Conservation (phyloP, 768 basidiomycete genomes). For the Paxillus ammoniavirescens region DNA sequence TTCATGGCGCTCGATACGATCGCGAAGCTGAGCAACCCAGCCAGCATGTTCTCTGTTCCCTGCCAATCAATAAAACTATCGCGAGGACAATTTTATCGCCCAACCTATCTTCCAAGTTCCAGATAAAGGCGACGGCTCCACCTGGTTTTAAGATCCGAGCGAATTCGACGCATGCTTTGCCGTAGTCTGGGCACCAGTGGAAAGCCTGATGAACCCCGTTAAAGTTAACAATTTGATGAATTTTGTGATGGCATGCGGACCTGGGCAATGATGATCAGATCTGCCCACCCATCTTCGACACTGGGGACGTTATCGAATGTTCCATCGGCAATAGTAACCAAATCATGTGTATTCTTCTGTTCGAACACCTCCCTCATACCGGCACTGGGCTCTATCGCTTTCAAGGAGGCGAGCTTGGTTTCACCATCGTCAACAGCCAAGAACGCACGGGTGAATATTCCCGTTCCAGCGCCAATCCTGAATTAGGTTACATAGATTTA, state of each 20-base stretch:
- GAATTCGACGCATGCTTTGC: constrained; percentile 71
- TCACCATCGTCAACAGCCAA: constrained; percentile 61
- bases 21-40: constrained; percentile 78
- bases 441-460: constrained; percentile 84
- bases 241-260: constrained; percentile 31
- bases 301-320: constrained; percentile 61
- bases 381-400: constrained; percentile 78
- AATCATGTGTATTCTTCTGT: constrained; percentile 51
- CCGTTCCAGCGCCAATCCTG: constrained; percentile 84
- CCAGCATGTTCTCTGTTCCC: constrained; percentile 47
- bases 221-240: background rate
- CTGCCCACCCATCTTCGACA: constrained; percentile 68
- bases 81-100: constrained; percentile 1
- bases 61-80: background rate
- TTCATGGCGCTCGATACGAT: constrained; percentile 68
- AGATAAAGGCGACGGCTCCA: constrained; percentile 73
- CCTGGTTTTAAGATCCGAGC: constrained; percentile 74
- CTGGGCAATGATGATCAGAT: constrained; percentile 77
- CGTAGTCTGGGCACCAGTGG: constrained; percentile 89
- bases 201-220: constrained; percentile 57
- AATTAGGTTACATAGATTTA: constrained; percentile 6
- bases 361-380: constrained; percentile 82
- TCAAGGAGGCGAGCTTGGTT: constrained; percentile 48
- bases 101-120: constrained; percentile 89
- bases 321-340: constrained; percentile 58